Conservation (phyloP, 2,329 filamentous ascomycete species). For the Penicillium oxalicum region DNA sequence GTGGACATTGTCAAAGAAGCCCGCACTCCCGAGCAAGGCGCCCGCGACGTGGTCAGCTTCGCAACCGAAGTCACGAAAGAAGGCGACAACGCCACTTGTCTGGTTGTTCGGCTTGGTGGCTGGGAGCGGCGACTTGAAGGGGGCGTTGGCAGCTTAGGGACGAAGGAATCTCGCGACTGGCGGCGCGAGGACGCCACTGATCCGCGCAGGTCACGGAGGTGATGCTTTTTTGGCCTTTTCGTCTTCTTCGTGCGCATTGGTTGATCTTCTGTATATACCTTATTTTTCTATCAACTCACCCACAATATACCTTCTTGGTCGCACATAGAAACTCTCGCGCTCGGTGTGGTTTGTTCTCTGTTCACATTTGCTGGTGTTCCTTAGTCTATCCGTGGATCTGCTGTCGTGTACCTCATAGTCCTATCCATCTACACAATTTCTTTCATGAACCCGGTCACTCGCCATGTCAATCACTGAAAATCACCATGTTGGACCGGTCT, state of each 20-base stretch:
- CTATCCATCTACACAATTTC: no score
- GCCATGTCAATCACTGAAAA: no score
- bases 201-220: constrained; percentile 63
- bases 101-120: constrained; percentile 58
- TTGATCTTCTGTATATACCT: constrained; percentile 17
- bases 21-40: constrained; percentile 79
- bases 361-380: no score
- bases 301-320: no score
- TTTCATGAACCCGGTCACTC: no score
- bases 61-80: constrained; percentile 73
- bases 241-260: constrained; percentile 4
- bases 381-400: no score
- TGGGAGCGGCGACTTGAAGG: constrained; percentile 67
- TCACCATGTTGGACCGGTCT: no score
- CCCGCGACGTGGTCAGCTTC: constrained; percentile 72
- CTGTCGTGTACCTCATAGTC: no score
- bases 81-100: constrained; percentile 59
- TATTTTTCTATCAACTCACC: no score
- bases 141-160: constrained; percentile 80
- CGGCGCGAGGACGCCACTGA: constrained; percentile 73
- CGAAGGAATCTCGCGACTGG: constrained; percentile 84
- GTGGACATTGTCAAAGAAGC: constrained; percentile 95
- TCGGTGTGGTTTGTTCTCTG: no score
- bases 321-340: no score
- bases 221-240: constrained; percentile 8